These are phyloP conservation scores for Prunus yedoensis DNA, from an alignment of 331 rosid genomes.

Conservation along the genomic window DNA sequence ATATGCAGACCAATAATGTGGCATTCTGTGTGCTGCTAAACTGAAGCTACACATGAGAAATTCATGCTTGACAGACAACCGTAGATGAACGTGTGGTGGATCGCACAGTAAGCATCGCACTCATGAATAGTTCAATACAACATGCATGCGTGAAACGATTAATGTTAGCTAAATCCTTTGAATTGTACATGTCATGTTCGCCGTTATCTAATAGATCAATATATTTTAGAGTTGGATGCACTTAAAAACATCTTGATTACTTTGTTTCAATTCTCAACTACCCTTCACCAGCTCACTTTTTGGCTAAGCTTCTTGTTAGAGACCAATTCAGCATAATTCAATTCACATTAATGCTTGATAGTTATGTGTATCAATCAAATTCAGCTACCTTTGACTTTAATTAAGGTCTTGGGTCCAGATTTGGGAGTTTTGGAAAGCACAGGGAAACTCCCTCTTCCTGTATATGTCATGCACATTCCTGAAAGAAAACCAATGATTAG, in stretches of 20 bases:
- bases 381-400: conserved; percentile 9
- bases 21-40: no score
- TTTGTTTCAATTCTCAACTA: conserved; percentile 28
- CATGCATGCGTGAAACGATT: no score
- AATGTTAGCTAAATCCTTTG: no score
- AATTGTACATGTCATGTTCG: neutral
- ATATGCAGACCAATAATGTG: no score
- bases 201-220: neutral
- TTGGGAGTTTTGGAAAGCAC: conserved; percentile 15
- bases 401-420: conserved; percentile 8
- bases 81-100: no score
- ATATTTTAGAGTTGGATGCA: neutral
- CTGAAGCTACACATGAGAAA: no score
- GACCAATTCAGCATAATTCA: conserved; percentile 16
- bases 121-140: no score
- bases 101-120: no score
- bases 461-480: conserved; percentile 22
- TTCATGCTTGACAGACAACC: no score
- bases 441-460: neutral
- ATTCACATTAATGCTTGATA: neutral
- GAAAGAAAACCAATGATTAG: conserved; percentile 16
- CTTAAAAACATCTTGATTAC: conserved; percentile 27
- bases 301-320: conserved; percentile 1
- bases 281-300: conserved; percentile 18
- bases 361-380: neutral